Evolutionary conservation across 73 alveolate species (phyloP), one percentile per base, ranked within the genome.

Genomic region (Blepharisma japonicum): DNA sequence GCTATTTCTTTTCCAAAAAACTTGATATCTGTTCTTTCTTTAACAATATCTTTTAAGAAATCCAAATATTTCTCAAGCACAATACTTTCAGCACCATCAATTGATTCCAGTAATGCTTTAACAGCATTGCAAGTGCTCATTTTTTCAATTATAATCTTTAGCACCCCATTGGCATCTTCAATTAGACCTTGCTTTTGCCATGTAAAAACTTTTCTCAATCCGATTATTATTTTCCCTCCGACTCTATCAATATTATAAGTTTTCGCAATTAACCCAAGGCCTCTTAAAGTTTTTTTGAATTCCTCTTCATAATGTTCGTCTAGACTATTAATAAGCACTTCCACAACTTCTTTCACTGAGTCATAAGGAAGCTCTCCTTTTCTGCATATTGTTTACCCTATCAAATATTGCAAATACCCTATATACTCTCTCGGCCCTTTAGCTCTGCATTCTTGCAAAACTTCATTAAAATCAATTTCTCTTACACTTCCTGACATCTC

Each of bases 1-100:
- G 47, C 74, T 8, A 61, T 61, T 61, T 61, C 74, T 61, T 61
- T 61, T 14, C 74, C 74, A 61, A 61, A 61, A 5, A 61, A 61
- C n/a, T 39, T 61, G 39, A 61, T 25, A 61, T 61, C 23, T 14
- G n/a, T 25, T 61, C 74, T 61, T 20, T 61, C 74, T 61, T 61
- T 61, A 20, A 61, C 23, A 25, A 61, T 61, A 5, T 25, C 46
- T 25, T 14, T 61, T 25, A 61, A 61, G 47, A 14, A 61, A 2
- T 61, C 74, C 18, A 61, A 18, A n/a, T 14, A 14, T 20, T 8
- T 61, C 74, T 61, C 47, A 14, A 61, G 46, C 18, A 14, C 74
- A 61, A 39, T 4, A 18, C 47, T n/a, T 61, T 61, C 74, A 61
- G 18, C 18, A 2, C 23, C 23, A 14, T 61, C 23, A 20, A 61